A percentile compares a stretch with the other conserved stretches of the same genome.
These are phyloP conservation scores for Leucocoprinus leucothites DNA, from an alignment of 768 basidiomycete genomes.

Conservation along the genomic window DNA sequence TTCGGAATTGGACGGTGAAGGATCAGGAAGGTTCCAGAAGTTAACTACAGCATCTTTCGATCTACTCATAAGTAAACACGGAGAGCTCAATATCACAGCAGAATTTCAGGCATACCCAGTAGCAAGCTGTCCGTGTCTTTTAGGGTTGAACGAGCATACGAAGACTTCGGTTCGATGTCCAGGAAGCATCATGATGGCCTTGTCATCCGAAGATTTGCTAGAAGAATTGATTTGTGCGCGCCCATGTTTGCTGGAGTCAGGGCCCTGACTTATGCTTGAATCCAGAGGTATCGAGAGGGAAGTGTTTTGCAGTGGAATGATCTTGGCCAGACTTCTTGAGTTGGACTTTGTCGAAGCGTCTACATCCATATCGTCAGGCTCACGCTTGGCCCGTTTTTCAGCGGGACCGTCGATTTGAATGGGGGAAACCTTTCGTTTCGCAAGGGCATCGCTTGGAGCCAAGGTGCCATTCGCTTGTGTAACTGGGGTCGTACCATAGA, in stretches of 20 bases:
- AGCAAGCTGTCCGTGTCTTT: slow-evolving; percentile 53
- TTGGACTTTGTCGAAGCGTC: slow-evolving; percentile 27
- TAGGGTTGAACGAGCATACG: slow-evolving; percentile 78
- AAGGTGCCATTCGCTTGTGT: slow-evolving; percentile 11
- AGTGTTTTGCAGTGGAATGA: slow-evolving; percentile 12
- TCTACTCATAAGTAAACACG: slow-evolving; percentile 30
- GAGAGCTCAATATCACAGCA: not conserved
- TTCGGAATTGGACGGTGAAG: slow-evolving; percentile 26
- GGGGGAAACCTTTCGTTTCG: slow-evolving; percentile 56
- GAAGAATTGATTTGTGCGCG: slow-evolving; percentile 18
- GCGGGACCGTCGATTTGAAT: slow-evolving; percentile 43
- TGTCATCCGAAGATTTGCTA: slow-evolving; percentile 38
- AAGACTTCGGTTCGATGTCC: slow-evolving; percentile 77
- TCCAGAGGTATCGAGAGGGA: slow-evolving; percentile 15
- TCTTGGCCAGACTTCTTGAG: not conserved
- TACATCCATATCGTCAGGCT: slow-evolving; percentile 44
- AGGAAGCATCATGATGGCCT: slow-evolving; percentile 42
- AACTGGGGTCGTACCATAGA: slow-evolving; percentile 8
- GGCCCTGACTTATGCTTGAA: slow-evolving; percentile 5
- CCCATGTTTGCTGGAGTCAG: not conserved
- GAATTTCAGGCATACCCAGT: slow-evolving; percentile 54
- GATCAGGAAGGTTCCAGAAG: slow-evolving; percentile 63
- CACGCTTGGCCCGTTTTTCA: slow-evolving; percentile 63
- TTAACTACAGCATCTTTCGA: slow-evolving; percentile 77
- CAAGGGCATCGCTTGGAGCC: slow-evolving; percentile 17